Percentiles rank a stretch among this genome's conserved stretches.
These are phyloP conservation scores for Fusarium aywerte DNA, from an alignment of 2,329 filamentous ascomycete genomes.

Conservation along the genomic window DNA sequence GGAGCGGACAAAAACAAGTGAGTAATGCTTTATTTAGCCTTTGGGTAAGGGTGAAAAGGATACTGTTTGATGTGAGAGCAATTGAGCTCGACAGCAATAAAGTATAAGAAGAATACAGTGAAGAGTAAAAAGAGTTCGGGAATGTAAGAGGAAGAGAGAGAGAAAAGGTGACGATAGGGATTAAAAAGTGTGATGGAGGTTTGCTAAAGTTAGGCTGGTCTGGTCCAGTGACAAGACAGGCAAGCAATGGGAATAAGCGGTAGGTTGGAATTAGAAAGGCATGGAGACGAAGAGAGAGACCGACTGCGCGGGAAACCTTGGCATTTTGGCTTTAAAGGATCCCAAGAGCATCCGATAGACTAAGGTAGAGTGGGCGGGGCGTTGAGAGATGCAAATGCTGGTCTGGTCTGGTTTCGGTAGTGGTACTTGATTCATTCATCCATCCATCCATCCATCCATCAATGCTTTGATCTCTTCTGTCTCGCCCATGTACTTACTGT, in stretches of 20 bases:
- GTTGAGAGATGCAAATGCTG: slow-evolving; percentile 5
- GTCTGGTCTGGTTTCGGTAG: slow-evolving; percentile 28
- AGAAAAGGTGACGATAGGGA: slow-evolving; percentile 6
- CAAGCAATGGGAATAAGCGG: slow-evolving; percentile 12
- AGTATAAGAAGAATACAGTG: background rate
- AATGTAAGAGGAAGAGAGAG: background rate
- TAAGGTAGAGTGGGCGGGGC: slow-evolving; percentile 7
- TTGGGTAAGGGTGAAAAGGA: background rate
- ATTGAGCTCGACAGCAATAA: background rate
- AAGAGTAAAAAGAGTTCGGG: background rate
- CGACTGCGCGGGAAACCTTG: slow-evolving; percentile 28
- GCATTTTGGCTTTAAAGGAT: slow-evolving; percentile 27
- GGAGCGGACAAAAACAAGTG: slow-evolving; percentile 40
- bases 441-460: background rate
- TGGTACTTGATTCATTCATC: slow-evolving; percentile 15
- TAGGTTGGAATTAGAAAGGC: slow-evolving; percentile 17
- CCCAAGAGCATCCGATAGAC: slow-evolving; percentile 1
- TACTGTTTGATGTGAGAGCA: background rate
- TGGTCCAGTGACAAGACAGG: slow-evolving; percentile 29
- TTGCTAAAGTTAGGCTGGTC: slow-evolving; percentile 15
- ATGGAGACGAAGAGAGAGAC: slow-evolving; percentile 3
- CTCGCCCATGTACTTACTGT: background rate
- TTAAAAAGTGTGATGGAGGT: slow-evolving; percentile 22
- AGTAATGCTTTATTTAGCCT: slow-evolving; percentile 9
- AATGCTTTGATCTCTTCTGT: slow-evolving; percentile 11